Evolutionary conservation across 2,329 filamentous ascomycete species (phyloP).

Genomic region (Graphium sp.): DNA sequence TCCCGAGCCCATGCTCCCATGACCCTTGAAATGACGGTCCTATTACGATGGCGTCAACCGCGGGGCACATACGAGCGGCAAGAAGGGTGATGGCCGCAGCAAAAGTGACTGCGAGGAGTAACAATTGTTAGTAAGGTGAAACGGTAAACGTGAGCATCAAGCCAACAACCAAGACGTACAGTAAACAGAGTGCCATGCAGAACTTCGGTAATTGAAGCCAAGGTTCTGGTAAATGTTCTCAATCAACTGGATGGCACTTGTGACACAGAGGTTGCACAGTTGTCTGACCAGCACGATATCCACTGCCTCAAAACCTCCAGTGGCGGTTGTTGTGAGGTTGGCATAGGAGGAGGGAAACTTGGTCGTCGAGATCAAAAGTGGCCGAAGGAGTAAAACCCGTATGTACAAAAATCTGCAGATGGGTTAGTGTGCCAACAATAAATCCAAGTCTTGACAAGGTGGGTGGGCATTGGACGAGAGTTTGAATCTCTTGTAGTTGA

Average conservation of each 20-base stretch:
- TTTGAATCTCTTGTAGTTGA: too few species aligned
- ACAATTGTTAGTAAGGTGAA: too few species aligned
- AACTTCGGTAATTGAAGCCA: slow-evolving; percentile 1
- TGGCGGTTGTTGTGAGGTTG: background rate
- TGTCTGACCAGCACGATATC: background rate
- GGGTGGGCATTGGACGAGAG: too few species aligned
- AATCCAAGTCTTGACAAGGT: too few species aligned
- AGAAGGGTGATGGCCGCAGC: background rate
- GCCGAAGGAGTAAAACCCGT: background rate
- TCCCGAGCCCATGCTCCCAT: background rate
- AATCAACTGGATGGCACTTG: background rate
- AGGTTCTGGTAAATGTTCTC: slow-evolving; percentile 1
- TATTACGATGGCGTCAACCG: background rate
- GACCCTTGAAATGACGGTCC: background rate
- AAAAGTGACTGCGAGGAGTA: too few species aligned
- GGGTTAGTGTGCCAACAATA: too few species aligned
- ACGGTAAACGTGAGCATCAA: too few species aligned
- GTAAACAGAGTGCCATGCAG: slow-evolving; percentile 2
- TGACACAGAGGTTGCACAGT: slow-evolving; percentile 1
- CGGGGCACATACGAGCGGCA: background rate
- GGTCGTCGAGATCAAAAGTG: background rate
- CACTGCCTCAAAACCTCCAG: background rate
- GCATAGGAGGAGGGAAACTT: background rate
- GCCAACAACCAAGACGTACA: background rate
- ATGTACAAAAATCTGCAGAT: background rate